Evolutionary conservation across 2,329 filamentous ascomycete genomes (phyloP).

Genomic region (Hypoxylon sp.): DNA sequence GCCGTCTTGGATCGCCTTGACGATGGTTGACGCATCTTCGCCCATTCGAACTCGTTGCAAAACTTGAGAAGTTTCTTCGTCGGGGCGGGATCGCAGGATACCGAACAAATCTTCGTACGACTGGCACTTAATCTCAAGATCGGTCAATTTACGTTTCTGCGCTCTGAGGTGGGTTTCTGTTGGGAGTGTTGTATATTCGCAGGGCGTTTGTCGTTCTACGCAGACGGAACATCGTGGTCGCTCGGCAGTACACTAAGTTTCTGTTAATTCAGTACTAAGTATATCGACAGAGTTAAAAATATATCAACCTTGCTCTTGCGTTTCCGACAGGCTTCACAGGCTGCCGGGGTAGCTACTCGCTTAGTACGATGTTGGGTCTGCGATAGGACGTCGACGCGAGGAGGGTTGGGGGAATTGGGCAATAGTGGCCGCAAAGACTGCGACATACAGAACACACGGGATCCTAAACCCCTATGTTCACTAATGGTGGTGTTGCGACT

Average conservation of each 20-base stretch:
- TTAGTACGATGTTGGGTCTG: constrained; percentile 36
- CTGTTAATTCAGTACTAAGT: constrained; percentile 8
- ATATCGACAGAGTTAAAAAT: not conserved
- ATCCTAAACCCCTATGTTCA: constrained; percentile 11
- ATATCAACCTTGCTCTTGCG: constrained; percentile 43
- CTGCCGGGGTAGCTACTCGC: constrained; percentile 39
- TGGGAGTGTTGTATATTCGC: constrained; percentile 50
- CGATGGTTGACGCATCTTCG: constrained; percentile 42
- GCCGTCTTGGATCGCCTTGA: constrained; percentile 44
- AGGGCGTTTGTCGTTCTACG: constrained; percentile 45
- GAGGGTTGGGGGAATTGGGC: constrained; percentile 39
- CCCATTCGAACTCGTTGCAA: constrained; percentile 45
- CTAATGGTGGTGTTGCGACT: not conserved
- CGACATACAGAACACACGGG: constrained; percentile 41
- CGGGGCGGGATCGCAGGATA: constrained; percentile 44
- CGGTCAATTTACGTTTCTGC: constrained; percentile 47
- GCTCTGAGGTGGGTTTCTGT: constrained; percentile 49
- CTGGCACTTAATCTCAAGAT: constrained; percentile 47
- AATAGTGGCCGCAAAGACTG: constrained; percentile 40
- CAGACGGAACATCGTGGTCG: constrained; percentile 49
- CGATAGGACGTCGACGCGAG: constrained; percentile 30
- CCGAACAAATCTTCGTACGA: constrained; percentile 44
- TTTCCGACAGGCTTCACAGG: constrained; percentile 45
- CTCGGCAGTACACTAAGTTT: constrained; percentile 46
- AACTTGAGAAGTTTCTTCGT: constrained; percentile 40